phyloP scores from a whole-genome alignment of 2,329 filamentous ascomycete species.

The Botryosphaeria dothidea region DNA sequence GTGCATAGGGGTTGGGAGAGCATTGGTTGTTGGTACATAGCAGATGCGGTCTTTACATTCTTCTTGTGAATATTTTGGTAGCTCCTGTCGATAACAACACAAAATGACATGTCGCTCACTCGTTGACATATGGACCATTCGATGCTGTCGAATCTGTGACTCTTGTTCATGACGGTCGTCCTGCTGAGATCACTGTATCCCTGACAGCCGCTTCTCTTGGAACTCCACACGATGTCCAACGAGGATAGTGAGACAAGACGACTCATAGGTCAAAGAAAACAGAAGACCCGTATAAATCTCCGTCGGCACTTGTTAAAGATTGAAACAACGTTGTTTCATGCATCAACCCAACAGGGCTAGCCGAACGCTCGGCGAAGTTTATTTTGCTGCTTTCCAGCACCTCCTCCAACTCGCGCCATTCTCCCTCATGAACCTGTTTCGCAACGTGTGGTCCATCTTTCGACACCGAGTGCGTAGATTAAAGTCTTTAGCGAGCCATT shows the following conservation, averaged over 20 bases:
- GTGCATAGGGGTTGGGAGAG: not conserved
- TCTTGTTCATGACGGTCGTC: not conserved
- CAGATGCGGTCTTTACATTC: not conserved
- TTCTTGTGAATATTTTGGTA: constrained; percentile 4
- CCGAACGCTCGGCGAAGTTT: not conserved
- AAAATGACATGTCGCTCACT: not conserved
- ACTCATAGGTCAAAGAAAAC: not conserved
- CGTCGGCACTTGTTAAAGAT: not conserved
- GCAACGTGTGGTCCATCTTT: not conserved
- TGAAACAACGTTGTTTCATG: not conserved
- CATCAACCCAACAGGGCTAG: not conserved
- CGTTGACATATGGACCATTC: not conserved
- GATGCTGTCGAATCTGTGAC: not conserved
- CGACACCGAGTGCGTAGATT: not conserved
- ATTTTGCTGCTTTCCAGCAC: not conserved
- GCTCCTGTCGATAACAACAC: not conserved
- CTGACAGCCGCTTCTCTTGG: not conserved
- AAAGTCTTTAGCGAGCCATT: not conserved
- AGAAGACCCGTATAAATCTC: not conserved
- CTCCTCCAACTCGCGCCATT: not conserved
- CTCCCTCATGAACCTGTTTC: not conserved
- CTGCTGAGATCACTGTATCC: not conserved
- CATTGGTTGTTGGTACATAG: not conserved
- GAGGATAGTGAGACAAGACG: not conserved
- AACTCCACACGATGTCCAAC: too few species aligned